Percentiles rank a stretch among this genome's conserved stretches.
These are phyloP conservation scores for Neonectria magnoliae DNA, from an alignment of 2,329 filamentous ascomycete species.

Conservation along the genomic window DNA sequence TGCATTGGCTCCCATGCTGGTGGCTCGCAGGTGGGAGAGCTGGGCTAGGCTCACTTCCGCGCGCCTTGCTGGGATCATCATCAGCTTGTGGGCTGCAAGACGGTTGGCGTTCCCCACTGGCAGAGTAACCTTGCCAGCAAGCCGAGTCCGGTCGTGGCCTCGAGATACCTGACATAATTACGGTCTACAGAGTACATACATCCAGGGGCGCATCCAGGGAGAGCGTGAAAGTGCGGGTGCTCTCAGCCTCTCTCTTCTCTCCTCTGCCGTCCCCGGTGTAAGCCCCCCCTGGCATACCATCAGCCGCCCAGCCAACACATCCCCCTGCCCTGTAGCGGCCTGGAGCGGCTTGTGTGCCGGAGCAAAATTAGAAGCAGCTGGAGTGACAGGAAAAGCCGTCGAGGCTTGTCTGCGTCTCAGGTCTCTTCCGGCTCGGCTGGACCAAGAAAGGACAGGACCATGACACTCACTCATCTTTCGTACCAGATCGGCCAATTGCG, in stretches of 20 bases:
- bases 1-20: constrained; percentile 21
- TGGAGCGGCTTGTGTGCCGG: constrained; percentile 4
- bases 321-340: constrained; percentile 18
- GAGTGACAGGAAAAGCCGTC: constrained; percentile 9
- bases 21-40: background rate
- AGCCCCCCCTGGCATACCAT: constrained; percentile 13
- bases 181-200: background rate
- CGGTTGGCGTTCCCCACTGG: constrained; percentile 16
- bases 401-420: constrained; percentile 11
- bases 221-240: constrained; percentile 1
- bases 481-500: constrained; percentile 22
- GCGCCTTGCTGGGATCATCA: constrained; percentile 19
- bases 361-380: constrained; percentile 22
- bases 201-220: background rate
- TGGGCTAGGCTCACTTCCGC: background rate
- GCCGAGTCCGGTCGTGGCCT: constrained; percentile 6
- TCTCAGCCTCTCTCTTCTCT: constrained; percentile 1
- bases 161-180: constrained; percentile 10
- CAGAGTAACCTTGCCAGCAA: constrained; percentile 22
- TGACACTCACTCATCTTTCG: background rate
- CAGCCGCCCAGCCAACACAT: constrained; percentile 14
- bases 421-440: constrained; percentile 10
- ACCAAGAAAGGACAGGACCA: background rate
- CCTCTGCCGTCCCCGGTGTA: background rate
- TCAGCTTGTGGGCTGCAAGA: constrained; percentile 17